Evolutionary conservation across 768 basidiomycete species (phyloP).

Genomic region (Trametes elegans): DNA sequence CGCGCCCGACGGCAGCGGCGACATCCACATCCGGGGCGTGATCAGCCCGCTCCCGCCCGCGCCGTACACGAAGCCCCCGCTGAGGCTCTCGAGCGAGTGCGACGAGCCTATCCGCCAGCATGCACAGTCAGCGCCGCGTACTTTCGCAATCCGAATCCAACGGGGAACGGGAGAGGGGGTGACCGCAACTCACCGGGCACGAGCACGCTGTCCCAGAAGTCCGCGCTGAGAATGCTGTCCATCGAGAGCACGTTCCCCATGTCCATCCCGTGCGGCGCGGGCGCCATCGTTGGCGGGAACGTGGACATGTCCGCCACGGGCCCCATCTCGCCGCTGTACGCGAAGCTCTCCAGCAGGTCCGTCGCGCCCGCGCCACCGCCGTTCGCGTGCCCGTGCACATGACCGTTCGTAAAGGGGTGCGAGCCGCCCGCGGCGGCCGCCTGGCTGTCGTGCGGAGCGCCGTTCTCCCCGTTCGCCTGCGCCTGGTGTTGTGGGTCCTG

Average conservation of each 20-base stretch:
- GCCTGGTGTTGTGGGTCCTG: neutral
- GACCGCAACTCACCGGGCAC: conserved; percentile 64
- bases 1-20: conserved; percentile 58
- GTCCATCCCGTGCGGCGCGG: conserved; percentile 41
- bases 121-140: neutral
- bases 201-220: conserved; percentile 87
- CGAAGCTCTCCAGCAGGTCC: conserved; percentile 50
- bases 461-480: neutral
- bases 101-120: conserved; percentile 55
- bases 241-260: conserved; percentile 61
- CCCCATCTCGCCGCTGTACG: conserved; percentile 82
- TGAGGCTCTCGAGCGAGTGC: conserved; percentile 77
- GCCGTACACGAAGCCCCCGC: conserved; percentile 84
- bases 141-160: neutral
- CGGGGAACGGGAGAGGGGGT: neutral
- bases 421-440: conserved; percentile 4
- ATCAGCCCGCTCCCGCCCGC: conserved; percentile 82
- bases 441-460: conserved; percentile 12
- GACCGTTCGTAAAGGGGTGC: conserved; percentile 3
- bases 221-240: conserved; percentile 76
- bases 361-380: neutral
- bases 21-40: conserved; percentile 64
- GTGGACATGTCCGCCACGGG: conserved; percentile 78
- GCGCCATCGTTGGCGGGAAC: conserved; percentile 87
- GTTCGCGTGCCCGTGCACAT: conserved; percentile 1